Evolutionary conservation across 2,329 filamentous ascomycete species (phyloP), one percentile per base, ranked within the genome.

Genomic region (Elsinoe perseae): DNA sequence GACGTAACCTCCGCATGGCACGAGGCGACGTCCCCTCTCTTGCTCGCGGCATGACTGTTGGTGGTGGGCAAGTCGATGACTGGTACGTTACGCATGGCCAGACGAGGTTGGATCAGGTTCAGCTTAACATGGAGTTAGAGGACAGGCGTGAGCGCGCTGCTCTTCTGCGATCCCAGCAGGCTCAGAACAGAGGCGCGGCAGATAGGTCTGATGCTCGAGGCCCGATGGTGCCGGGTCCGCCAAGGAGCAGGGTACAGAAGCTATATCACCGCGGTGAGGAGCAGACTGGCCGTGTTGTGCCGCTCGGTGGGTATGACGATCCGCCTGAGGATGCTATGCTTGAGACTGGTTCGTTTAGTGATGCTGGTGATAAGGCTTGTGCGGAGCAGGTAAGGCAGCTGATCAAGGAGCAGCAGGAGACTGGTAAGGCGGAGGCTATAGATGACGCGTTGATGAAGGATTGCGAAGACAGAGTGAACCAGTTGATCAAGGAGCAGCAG

Each of bases 321-420:
- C 48, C 48, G 4, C 48, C 48, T 27, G 48, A 52, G 28, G 30
- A 52, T 25, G 23, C 38, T n/a, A 52, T 52, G 48, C 30, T 36
- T 36, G 48, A 52, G 48, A 34, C n/a, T 7, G 44, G 44, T 9
- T 12, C n/a, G 16, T 30, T 34, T 14, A 34, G 25, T 16, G 44
- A 50, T 50, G 30, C 36, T 38, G 48, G 40, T 2, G 44, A 50
- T 23, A 10, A 16, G 12, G 40, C 20, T 8, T n/a, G n/a, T n/a
- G n/a, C n/a, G 40, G 12, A 25, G 40, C 14, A 23, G 40, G 10
- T 25, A 9, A 44, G 40, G 40, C 4, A 12, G 40, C 40, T 23
- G 40, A 6, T 36, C 5, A 14, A 36, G 32, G 5, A 14, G 32
- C 5, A 36, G 5, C 32, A 14, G 4, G 32, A 36, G 32, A n/a